Percentiles rank a stretch among this genome's conserved stretches.
Evolutionary conservation across 1,284 basidiomycete species (phyloP).

Genomic region (Marasmius oreades): DNA sequence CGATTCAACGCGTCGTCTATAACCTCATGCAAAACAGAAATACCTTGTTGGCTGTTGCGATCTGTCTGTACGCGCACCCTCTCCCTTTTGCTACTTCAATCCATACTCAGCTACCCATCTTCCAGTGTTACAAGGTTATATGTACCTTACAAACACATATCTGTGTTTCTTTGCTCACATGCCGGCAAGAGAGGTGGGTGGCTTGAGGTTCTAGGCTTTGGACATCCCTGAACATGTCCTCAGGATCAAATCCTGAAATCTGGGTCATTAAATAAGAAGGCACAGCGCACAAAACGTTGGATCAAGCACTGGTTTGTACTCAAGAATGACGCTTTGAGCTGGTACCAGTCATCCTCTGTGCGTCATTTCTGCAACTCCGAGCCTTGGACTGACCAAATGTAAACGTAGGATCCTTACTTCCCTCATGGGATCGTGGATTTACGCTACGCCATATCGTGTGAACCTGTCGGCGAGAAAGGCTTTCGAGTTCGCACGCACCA

Average conservation of each 20-base stretch:
- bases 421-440: constrained; percentile 93
- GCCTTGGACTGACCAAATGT: constrained; percentile 4
- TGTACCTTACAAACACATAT: constrained; percentile 91
- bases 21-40: constrained; percentile 47
- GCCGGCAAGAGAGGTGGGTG: constrained; percentile 75
- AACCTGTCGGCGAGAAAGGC: constrained; percentile 68
- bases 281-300: constrained; percentile 83
- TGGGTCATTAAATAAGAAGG: constrained; percentile 80
- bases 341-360: constrained; percentile 92
- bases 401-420: constrained; percentile 86
- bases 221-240: neutral
- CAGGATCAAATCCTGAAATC: constrained; percentile 88
- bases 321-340: constrained; percentile 90
- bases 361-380: constrained; percentile 22
- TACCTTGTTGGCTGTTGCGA: constrained; percentile 86
- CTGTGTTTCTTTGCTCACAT: constrained; percentile 98
- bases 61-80: constrained; percentile 66
- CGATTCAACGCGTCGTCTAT: constrained; percentile 5
- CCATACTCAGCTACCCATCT: constrained; percentile 12
- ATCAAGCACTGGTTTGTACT: constrained; percentile 92
- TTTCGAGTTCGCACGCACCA: constrained; percentile 81
- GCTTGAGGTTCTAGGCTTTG: neutral
- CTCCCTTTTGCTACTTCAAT: neutral
- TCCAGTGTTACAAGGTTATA: constrained; percentile 90
- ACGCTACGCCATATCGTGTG: constrained; percentile 88